A percentile compares a stretch with the other conserved stretches of the same genome.
Conservation (phyloP, 768 basidiomycete genomes). For the Candolleomyces aberdarensis region DNA sequence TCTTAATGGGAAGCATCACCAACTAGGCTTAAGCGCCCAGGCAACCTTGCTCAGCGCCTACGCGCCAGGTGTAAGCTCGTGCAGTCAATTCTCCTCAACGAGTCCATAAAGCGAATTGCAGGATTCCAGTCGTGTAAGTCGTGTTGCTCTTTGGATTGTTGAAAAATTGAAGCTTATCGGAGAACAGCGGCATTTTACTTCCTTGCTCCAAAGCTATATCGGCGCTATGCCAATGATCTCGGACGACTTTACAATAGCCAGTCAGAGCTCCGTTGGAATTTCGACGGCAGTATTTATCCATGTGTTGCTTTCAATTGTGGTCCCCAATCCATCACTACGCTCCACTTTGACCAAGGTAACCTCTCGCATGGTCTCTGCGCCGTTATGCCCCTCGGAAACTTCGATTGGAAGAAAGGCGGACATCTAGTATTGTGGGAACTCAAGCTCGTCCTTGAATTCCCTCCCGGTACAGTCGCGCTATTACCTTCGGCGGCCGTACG, state of each 20-base stretch:
- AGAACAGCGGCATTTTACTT: background rate
- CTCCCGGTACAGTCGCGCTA: background rate
- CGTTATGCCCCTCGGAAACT: background rate
- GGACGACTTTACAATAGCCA: background rate
- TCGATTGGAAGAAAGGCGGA: background rate
- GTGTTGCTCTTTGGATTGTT: background rate
- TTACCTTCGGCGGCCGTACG: constrained; percentile 1
- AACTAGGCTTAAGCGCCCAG: background rate
- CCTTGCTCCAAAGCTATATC: background rate
- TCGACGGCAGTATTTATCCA: background rate
- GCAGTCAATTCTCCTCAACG: background rate
- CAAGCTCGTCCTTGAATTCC: constrained; percentile 3
- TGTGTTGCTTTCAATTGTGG: background rate
- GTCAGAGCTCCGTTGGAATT: background rate
- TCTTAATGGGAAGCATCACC: background rate
- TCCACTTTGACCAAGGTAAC: constrained; percentile 2
- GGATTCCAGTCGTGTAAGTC: background rate
- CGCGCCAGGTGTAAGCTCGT: background rate
- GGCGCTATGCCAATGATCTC: background rate
- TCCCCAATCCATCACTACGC: background rate
- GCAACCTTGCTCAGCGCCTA: background rate
- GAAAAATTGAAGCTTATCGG: background rate
- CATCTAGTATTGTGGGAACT: constrained; percentile 2
- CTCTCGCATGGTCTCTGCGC: constrained; percentile 1
- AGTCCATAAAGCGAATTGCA: background rate